Base-by-base conservation (phyloP, 257 asterid species). In the Nicotiana undulata region DNA sequence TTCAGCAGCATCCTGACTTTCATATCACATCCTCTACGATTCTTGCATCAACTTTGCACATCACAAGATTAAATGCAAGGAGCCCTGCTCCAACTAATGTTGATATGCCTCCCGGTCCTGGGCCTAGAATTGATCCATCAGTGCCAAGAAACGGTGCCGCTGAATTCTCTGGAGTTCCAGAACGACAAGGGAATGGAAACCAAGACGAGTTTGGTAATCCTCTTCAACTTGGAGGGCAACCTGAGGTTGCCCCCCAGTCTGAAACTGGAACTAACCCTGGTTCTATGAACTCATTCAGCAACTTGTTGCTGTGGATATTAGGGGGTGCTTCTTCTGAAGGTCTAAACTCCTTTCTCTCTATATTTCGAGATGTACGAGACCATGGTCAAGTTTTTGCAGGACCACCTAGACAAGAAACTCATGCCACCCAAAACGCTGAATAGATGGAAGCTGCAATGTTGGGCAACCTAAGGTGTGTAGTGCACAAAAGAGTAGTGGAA, bases 311-410 rank as follows among this genome's bases (percentile, higher is more conserved):
- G 85, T 92, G 97, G 98, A 92, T 95, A 81, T 90, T 92, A 17
- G 98, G 99, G 55, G 99, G 98, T 75, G 94, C 97, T 74, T 87
- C 98, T 80, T 93, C 99, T n/a, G 98, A 95, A 86, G 90, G 97
- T 89, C 89, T 93, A 46, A 93, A 92, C 89, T 96, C 98, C 11
- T 90, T 96, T 53, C 89, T 94, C 20, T 93, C 99, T 31, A 91
- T 93, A 79, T 96, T 96, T 88, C 85, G 97, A 56, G 98, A 95
- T 80, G 77, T 90, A 26, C 90, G 98, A 86, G 97, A 92, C 85
- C 98, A 92, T 55, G 98, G 96, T 53, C 97, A 93, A 82, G 95
- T 87, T 61, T 90, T 88, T 84, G 76, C 91, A 1, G 93, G 86
- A 64, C 82, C 93, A 78, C 86, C 88, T 15, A 86, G 86, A 75